These are phyloP conservation scores for Hymenoscyphus salicellus DNA, from an alignment of 2,329 filamentous ascomycete species.

Conservation along the genomic window DNA sequence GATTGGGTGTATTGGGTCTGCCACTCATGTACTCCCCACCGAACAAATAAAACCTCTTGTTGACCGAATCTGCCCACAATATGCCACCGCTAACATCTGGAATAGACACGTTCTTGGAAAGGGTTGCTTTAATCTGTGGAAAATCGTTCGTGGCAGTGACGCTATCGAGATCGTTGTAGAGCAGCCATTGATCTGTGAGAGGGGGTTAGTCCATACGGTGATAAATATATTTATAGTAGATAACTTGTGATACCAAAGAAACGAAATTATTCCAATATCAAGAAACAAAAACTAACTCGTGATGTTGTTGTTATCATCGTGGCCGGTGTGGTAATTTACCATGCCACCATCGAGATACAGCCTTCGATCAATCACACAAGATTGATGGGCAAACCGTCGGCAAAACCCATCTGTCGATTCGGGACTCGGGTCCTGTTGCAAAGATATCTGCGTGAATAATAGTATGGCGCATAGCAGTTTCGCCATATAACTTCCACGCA, in stretches of 20 bases:
- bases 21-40: constrained; percentile 53
- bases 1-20: constrained; percentile 45
- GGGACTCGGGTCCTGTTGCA: constrained; percentile 36
- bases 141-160: constrained; percentile 38
- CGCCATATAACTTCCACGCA: background rate
- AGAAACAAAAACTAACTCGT: background rate
- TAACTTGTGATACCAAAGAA: too few species aligned
- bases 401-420: constrained; percentile 55
- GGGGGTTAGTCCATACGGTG: background rate
- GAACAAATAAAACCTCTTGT: constrained; percentile 62
- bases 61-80: constrained; percentile 59
- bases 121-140: constrained; percentile 54
- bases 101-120: constrained; percentile 56
- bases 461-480: constrained; percentile 5
- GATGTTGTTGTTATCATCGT: constrained; percentile 46
- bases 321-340: constrained; percentile 42
- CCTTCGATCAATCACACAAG: constrained; percentile 55
- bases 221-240: background rate
- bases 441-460: constrained; percentile 20
- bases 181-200: constrained; percentile 49
- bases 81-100: constrained; percentile 48
- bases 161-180: constrained; percentile 55
- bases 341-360: constrained; percentile 62
- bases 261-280: background rate
- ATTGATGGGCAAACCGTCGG: constrained; percentile 56